Conservation (phyloP, 2,329 filamentous ascomycete species). For the Mycocentrospora acerina region DNA sequence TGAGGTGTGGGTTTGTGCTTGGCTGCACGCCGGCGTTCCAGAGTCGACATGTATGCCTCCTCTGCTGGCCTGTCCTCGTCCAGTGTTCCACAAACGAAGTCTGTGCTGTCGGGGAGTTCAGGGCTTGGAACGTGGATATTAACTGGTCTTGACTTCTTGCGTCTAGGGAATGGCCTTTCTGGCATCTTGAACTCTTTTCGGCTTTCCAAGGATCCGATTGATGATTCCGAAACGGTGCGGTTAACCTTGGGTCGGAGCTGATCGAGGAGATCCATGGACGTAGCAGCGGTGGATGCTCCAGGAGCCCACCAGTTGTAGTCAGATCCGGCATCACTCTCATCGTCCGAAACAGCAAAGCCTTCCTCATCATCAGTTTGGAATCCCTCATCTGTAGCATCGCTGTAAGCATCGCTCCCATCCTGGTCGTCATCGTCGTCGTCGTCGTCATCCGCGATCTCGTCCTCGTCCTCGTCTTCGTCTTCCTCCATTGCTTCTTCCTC, state of each 20-base stretch:
- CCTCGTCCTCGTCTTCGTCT: constrained; percentile 52
- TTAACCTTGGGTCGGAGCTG: constrained; percentile 50
- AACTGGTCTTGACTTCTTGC: constrained; percentile 51
- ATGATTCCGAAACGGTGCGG: constrained; percentile 55
- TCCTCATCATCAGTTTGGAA: constrained; percentile 81
- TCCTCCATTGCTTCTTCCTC: constrained; percentile 82
- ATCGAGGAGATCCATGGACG: constrained; percentile 52
- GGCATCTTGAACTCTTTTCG: constrained; percentile 30
- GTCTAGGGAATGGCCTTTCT: constrained; percentile 34
- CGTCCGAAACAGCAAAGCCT: constrained; percentile 70
- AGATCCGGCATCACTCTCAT: constrained; percentile 64
- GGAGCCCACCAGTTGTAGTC: constrained; percentile 68
- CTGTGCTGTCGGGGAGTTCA: constrained; percentile 92
- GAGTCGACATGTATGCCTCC: constrained; percentile 83
- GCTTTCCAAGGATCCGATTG: constrained; percentile 54
- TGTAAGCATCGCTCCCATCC: constrained; percentile 41
- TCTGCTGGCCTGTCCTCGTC: constrained; percentile 96
- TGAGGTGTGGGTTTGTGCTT: constrained; percentile 87
- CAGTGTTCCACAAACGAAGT: constrained; percentile 97
- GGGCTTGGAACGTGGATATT: constrained; percentile 68
- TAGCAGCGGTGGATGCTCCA: constrained; percentile 53
- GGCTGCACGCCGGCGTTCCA: constrained; percentile 76
- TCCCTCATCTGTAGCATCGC: constrained; percentile 59
- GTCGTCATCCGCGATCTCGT: constrained; percentile 49
- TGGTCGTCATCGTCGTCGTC: constrained; percentile 50